A percentile compares a stretch with the other conserved stretches of the same genome.
Conservation (phyloP, 805 yeast species). For the Metschnikowia drakensbergensis region DNA sequence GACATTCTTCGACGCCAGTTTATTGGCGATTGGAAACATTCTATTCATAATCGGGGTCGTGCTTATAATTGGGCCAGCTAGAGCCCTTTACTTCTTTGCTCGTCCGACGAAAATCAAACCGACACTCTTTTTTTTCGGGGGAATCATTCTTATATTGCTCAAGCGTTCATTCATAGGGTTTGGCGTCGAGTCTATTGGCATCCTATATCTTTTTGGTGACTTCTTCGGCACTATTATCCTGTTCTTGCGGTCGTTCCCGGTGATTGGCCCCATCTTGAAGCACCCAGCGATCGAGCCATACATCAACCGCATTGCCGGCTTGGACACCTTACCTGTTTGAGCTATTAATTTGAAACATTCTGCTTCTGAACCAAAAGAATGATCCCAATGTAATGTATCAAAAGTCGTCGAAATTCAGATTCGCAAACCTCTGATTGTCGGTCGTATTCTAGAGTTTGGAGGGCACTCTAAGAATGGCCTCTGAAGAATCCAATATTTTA, state of each 20-base stretch:
- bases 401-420: background rate
- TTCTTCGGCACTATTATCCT: conserved; percentile 86
- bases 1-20: conserved; percentile 83
- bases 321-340: conserved; percentile 38
- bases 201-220: conserved; percentile 82
- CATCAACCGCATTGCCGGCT: conserved; percentile 41
- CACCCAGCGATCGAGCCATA: conserved; percentile 80
- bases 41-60: conserved; percentile 77
- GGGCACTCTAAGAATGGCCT: background rate
- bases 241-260: conserved; percentile 81
- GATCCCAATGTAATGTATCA: background rate
- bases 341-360: background rate
- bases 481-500: conserved; percentile 8
- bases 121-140: conserved; percentile 69
- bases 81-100: conserved; percentile 77
- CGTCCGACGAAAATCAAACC: conserved; percentile 87
- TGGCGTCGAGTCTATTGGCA: conserved; percentile 81
- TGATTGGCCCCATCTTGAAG: conserved; percentile 79
- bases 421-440: too few species aligned
- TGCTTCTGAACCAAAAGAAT: background rate
- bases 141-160: conserved; percentile 69
- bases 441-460: conserved; percentile 2
- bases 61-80: conserved; percentile 81
- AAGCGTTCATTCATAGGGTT: conserved; percentile 84
- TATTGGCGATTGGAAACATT: conserved; percentile 85